A percentile compares a stretch with the other conserved stretches of the same genome.
Evolutionary conservation across 2,329 filamentous ascomycete genomes (phyloP).

Genomic region (Dothistroma septosporum): DNA sequence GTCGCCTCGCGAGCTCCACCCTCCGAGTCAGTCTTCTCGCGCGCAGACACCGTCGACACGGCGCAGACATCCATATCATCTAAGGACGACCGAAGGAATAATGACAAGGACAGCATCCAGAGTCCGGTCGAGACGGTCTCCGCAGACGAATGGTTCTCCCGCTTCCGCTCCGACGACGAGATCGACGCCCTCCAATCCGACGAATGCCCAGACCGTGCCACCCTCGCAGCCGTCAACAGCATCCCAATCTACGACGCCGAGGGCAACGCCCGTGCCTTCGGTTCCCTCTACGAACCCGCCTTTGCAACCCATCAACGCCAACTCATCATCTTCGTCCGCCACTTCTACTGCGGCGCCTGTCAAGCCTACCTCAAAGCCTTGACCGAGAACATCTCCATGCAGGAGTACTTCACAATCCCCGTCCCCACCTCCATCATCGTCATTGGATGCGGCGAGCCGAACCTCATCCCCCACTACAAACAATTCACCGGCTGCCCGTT

Average conservation of each 20-base stretch:
- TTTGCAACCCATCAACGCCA: constrained; percentile 36
- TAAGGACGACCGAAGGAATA: constrained; percentile 3
- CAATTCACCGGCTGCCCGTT: constrained; percentile 35
- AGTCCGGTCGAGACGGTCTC: constrained; percentile 11
- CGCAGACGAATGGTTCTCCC: constrained; percentile 35
- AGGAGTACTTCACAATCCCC: constrained; percentile 36
- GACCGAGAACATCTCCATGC: constrained; percentile 33
- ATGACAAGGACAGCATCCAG: constrained; percentile 1
- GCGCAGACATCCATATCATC: constrained; percentile 15
- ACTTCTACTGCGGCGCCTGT: constrained; percentile 43
- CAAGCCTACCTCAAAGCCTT: constrained; percentile 37
- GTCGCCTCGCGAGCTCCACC: constrained; percentile 5
- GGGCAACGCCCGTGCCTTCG: constrained; percentile 59
- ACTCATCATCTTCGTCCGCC: constrained; percentile 39
- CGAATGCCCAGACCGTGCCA: constrained; percentile 33
- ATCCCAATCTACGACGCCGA: constrained; percentile 56
- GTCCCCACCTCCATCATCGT: constrained; percentile 37
- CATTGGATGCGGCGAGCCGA: constrained; percentile 37
- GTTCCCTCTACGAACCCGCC: constrained; percentile 57
- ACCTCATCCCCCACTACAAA: constrained; percentile 37
- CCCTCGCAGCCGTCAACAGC: constrained; percentile 32
- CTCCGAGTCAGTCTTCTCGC: constrained; percentile 16
- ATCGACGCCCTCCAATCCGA: constrained; percentile 28
- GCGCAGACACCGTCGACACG: constrained; percentile 16
- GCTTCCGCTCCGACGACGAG: constrained; percentile 32